phyloP scores from a whole-genome alignment of 768 basidiomycete species.

The Trametes gibbosa region DNA sequence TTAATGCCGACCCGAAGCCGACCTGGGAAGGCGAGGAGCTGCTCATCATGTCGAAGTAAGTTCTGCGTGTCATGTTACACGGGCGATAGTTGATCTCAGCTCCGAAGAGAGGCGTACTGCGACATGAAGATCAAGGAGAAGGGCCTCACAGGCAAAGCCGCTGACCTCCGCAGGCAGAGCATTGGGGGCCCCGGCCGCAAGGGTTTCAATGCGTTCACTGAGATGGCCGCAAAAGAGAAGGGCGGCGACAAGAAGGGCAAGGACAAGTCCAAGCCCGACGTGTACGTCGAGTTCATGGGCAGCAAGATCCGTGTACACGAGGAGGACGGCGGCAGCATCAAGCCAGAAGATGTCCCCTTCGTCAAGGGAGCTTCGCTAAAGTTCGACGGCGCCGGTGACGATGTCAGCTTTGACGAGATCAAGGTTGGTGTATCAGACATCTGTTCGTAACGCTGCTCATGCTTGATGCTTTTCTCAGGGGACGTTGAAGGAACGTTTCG shows the following conservation, averaged over 20 bases:
- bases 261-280: conserved; percentile 44
- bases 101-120: conserved; percentile 73
- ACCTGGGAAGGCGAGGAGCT: conserved; percentile 75
- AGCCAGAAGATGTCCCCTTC: conserved; percentile 41
- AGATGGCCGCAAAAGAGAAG: conserved; percentile 43
- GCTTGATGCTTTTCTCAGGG: conserved; percentile 28
- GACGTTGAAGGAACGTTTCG: conserved; percentile 47
- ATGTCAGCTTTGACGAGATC: conserved; percentile 63
- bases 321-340: conserved; percentile 47
- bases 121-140: conserved; percentile 97
- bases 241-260: conserved; percentile 28
- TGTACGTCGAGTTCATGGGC: conserved; percentile 76
- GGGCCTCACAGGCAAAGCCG: conserved; percentile 74
- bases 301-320: conserved; percentile 61
- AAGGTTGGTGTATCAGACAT: conserved; percentile 34
- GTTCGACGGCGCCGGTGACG: conserved; percentile 51
- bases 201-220: conserved; percentile 81
- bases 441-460: neutral
- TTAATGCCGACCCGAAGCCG: conserved; percentile 80
- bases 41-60: conserved; percentile 85
- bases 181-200: conserved; percentile 43
- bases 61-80: neutral
- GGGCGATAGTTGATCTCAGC: neutral
- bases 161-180: conserved; percentile 53
- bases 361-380: conserved; percentile 45